phyloP scores from a whole-genome alignment of 148 eudicot genomes.

The Rhododendron kiyosumense region DNA sequence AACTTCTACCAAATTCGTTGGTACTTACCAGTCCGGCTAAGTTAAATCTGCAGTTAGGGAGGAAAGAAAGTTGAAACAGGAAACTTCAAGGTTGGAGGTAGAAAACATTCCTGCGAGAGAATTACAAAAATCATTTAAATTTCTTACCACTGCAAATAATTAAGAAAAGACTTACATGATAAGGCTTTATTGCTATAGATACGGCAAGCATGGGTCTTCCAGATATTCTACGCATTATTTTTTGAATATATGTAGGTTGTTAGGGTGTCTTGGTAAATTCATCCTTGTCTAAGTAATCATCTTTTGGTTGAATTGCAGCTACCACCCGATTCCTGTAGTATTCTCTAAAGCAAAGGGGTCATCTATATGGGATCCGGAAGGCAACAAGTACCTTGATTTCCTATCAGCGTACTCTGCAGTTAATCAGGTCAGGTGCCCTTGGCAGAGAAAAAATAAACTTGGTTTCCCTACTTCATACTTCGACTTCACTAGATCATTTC shows the following conservation, averaged over 20 bases:
- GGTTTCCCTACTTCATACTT: not conserved
- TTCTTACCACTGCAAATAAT: not conserved
- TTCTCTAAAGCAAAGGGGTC: conserved; percentile 90
- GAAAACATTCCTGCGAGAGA: not conserved
- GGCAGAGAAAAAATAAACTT: not conserved
- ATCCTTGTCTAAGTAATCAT: not conserved
- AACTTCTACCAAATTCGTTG: not conserved
- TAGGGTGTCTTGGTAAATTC: not conserved
- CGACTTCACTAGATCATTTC: not conserved
- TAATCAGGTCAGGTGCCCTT: conserved; percentile 57
- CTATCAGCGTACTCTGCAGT: conserved; percentile 98
- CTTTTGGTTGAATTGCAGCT: conserved; percentile 46
- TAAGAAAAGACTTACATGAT: not conserved
- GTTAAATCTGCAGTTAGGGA: not conserved
- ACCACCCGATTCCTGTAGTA: conserved; percentile 92
- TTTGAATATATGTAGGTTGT: not conserved
- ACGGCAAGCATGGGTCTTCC: not conserved
- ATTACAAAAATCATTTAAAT: not conserved
- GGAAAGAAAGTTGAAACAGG: not conserved
- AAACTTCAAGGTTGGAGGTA: not conserved
- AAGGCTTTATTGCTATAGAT: not conserved
- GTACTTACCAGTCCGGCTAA: not conserved
- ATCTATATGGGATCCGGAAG: conserved; percentile 97
- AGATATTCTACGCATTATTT: not conserved
- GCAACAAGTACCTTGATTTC: conserved; percentile 84